A percentile compares a stretch with the other conserved stretches of the same genome.
phyloP scores from a whole-genome alignment of 495 filamentous ascomycete species.

The Achaetomiella virescens region DNA sequence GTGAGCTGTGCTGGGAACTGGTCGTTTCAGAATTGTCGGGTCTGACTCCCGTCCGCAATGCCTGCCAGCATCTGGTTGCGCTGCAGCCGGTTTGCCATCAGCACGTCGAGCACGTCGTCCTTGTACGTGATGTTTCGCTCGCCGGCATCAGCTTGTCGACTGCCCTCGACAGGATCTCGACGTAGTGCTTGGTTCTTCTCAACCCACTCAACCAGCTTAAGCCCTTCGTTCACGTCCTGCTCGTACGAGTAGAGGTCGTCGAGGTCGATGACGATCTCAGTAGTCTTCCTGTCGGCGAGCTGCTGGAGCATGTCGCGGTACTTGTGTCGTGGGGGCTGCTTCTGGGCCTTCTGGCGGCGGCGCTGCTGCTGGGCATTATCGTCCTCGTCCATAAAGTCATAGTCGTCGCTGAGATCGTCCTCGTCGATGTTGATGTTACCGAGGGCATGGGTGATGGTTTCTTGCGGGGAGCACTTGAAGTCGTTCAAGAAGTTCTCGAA shows the following conservation, averaged over 20 bases:
- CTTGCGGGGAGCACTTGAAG: slow-evolving; percentile 79
- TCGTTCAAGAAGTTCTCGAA: slow-evolving; percentile 82
- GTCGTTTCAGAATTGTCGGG: slow-evolving; percentile 46
- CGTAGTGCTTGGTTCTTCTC: slow-evolving; percentile 91
- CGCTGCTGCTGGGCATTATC: slow-evolving; percentile 51
- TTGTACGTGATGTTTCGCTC: slow-evolving; percentile 81
- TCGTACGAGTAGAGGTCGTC: slow-evolving; percentile 83
- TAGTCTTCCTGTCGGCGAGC: slow-evolving; percentile 67
- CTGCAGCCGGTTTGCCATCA: slow-evolving; percentile 83
- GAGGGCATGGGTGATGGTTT: slow-evolving; percentile 68
- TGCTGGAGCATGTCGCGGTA: slow-evolving; percentile 89
- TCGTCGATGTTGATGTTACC: slow-evolving; percentile 81
- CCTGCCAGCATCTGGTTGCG: slow-evolving; percentile 71
- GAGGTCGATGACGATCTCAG: slow-evolving; percentile 77
- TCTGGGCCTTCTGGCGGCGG: slow-evolving; percentile 37
- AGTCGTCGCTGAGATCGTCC: slow-evolving; percentile 84
- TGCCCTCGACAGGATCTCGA: slow-evolving; percentile 83
- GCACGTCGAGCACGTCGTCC: slow-evolving; percentile 93
- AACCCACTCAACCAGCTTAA: slow-evolving; percentile 78
- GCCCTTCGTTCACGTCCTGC: slow-evolving; percentile 55
- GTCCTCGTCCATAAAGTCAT: slow-evolving; percentile 89
- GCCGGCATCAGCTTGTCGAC: slow-evolving; percentile 84
- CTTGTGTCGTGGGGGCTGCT: slow-evolving; percentile 63
- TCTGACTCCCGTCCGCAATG: slow-evolving; percentile 62
- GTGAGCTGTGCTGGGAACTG: slow-evolving; percentile 90